Evolutionary conservation across 768 basidiomycete species (phyloP).

Genomic region (Xerocomellus amylosporus): DNA sequence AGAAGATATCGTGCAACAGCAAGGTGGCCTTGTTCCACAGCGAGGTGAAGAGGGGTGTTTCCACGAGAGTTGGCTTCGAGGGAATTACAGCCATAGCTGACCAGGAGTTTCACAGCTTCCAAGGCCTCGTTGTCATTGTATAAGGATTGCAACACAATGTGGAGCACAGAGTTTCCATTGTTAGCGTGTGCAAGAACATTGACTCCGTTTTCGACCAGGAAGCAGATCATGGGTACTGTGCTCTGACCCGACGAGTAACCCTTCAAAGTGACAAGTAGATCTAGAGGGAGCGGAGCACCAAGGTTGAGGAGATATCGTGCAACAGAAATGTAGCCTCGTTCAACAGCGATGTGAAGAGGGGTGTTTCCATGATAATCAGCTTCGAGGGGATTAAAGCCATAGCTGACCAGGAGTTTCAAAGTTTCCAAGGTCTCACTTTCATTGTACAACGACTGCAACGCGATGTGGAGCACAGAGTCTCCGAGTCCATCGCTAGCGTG

Average conservation of each 20-base stretch:
- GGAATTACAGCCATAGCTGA: neutral
- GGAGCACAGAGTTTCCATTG: neutral
- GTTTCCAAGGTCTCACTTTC: neutral
- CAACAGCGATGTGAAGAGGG: neutral
- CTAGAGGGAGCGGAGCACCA: neutral
- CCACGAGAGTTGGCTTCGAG: neutral
- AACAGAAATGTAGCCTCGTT: neutral
- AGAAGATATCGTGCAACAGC: neutral
- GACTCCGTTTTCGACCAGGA: neutral
- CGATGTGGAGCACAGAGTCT: neutral
- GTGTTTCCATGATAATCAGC: neutral
- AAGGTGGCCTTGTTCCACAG: neutral
- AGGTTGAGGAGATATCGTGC: neutral
- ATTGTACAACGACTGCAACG: rapidly evolving
- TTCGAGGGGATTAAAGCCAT: neutral
- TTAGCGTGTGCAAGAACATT: neutral
- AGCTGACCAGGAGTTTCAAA: neutral
- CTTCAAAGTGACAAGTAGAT: neutral
- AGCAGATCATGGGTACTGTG: neutral
- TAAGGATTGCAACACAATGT: neutral
- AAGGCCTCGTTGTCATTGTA: neutral
- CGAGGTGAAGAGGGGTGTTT: neutral
- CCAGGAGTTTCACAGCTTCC: neutral
- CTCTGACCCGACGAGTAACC: neutral
- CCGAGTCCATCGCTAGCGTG: neutral